Evolutionary conservation across 2,329 filamentous ascomycete species (phyloP).

Genomic region (Calonectria fujianensis): DNA sequence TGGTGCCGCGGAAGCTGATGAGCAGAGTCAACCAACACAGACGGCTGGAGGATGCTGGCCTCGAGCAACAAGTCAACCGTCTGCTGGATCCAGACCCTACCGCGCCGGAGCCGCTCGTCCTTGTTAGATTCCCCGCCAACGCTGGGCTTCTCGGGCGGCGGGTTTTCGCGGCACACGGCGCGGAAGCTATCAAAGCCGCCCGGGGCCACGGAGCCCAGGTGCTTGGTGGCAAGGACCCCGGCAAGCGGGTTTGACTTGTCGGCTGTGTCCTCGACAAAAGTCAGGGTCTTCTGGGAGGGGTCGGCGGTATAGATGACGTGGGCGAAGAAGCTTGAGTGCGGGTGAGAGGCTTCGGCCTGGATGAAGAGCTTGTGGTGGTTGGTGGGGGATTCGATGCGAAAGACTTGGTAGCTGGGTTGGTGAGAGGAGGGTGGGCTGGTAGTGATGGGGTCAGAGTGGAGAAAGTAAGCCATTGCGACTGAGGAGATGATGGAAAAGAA

Average conservation of each 20-base stretch:
- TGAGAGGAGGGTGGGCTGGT: neutral
- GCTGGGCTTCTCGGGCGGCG: constrained; percentile 29
- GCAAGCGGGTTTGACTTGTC: constrained; percentile 34
- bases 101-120: constrained; percentile 24
- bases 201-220: constrained; percentile 49
- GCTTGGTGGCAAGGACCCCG: constrained; percentile 37
- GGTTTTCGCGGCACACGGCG: constrained; percentile 38
- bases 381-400: constrained; percentile 45
- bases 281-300: constrained; percentile 25
- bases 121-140: neutral
- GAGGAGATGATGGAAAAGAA: neutral
- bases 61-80: constrained; percentile 38
- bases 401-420: constrained; percentile 43
- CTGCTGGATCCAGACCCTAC: constrained; percentile 41
- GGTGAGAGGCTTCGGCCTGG: constrained; percentile 33
- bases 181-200: constrained; percentile 44
- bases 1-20: constrained; percentile 48
- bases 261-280: constrained; percentile 38
- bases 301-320: constrained; percentile 22
- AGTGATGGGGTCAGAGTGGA: constrained; percentile 3
- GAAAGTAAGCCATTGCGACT: neutral
- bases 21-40: constrained; percentile 18
- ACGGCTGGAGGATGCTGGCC: constrained; percentile 44
- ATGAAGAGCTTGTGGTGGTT: constrained; percentile 49
- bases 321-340: constrained; percentile 40